phyloP scores from a whole-genome alignment of 2,329 filamentous ascomycete genomes.

The Neopestalotiopsis sp. region DNA sequence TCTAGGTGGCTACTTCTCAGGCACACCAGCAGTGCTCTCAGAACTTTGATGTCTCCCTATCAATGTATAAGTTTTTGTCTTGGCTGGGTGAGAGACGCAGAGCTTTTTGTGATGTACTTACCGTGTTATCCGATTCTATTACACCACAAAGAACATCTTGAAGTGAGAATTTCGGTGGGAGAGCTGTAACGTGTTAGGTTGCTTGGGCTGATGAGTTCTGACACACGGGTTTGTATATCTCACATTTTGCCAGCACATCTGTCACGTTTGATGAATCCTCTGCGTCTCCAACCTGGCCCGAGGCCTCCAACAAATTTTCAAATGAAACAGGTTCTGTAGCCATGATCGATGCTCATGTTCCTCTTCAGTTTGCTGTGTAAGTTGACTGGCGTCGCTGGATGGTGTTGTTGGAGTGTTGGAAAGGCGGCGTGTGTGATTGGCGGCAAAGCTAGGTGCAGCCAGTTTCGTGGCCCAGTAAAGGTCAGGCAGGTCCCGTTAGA shows the following conservation, averaged over 20 bases:
- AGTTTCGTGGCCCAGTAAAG: too few species aligned
- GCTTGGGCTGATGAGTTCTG: background rate
- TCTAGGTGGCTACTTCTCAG: slow-evolving; percentile 5
- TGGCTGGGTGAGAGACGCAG: background rate
- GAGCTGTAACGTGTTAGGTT: background rate
- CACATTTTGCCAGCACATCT: background rate
- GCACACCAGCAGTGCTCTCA: slow-evolving; percentile 15
- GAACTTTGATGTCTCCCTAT: slow-evolving; percentile 5
- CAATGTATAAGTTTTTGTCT: background rate
- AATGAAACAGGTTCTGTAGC: background rate
- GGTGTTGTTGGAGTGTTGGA: background rate
- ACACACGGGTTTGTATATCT: background rate
- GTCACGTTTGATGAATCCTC: background rate
- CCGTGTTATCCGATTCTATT: background rate
- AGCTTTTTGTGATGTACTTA: background rate
- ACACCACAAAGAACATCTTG: background rate
- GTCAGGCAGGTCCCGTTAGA: too few species aligned
- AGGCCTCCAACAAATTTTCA: background rate
- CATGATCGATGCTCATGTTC: background rate
- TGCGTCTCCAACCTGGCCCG: background rate
- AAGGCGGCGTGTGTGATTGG: background rate
- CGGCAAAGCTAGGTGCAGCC: too few species aligned
- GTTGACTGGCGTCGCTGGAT: background rate
- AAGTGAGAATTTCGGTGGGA: background rate
- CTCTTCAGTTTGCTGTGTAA: too few species aligned